A percentile compares a stretch with the other conserved stretches of the same genome.
phyloP scores from a whole-genome alignment of 306 rosid species.

The Senna siamea region DNA sequence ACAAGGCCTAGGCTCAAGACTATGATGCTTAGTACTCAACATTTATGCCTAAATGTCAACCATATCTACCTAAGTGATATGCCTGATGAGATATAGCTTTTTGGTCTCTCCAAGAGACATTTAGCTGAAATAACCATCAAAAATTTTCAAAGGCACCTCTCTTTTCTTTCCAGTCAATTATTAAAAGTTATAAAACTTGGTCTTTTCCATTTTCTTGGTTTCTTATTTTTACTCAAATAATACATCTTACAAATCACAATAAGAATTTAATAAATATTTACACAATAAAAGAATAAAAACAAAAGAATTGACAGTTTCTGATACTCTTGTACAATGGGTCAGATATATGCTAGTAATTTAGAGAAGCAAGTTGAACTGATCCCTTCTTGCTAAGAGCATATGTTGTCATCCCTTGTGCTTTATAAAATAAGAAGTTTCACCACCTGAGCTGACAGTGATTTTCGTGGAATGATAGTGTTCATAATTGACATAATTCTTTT shows the following conservation, averaged over 20 bases:
- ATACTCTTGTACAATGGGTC: background rate
- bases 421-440: constrained; percentile 7
- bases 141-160: constrained; percentile 12
- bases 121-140: constrained; percentile 12
- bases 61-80: constrained; percentile 26
- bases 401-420: constrained; percentile 12
- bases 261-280: background rate
- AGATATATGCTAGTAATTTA: background rate
- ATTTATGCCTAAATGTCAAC: constrained; percentile 25
- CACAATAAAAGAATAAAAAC: background rate
- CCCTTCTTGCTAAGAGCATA: background rate
- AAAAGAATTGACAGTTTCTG: background rate
- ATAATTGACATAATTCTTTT: constrained; percentile 31
- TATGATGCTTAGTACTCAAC: constrained; percentile 28
- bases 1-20: constrained; percentile 27
- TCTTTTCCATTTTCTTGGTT: constrained; percentile 26
- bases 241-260: constrained; percentile 25
- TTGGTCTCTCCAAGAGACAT: constrained; percentile 30
- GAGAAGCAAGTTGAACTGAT: background rate
- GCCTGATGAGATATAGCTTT: constrained; percentile 25
- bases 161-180: constrained; percentile 20
- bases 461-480: constrained; percentile 5
- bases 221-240: constrained; percentile 20
- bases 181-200: constrained; percentile 14
- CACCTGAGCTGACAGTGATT: constrained; percentile 17